Conservation (phyloP, 805 yeast genomes). For the Candida dajiaensis region DNA sequence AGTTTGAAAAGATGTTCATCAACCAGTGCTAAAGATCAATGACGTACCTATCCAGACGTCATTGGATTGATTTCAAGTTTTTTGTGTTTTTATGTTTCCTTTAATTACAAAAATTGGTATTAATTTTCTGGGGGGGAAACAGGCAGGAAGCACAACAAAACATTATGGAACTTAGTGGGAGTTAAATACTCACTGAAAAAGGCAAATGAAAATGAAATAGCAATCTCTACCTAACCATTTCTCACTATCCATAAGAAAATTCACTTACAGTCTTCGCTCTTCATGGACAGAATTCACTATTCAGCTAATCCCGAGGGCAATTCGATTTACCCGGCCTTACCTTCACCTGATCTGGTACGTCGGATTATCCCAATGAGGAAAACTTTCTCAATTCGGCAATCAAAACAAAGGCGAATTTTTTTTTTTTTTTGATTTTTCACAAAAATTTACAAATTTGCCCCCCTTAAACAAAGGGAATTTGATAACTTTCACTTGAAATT, state of each 20-base stretch:
- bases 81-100: not conserved
- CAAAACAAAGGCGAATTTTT: not conserved
- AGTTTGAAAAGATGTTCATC: not conserved
- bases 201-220: too few species aligned
- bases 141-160: too few species aligned
- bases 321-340: not conserved
- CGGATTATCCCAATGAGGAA: not conserved
- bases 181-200: too few species aligned
- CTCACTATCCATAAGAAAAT: too few species aligned
- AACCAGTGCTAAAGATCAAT: not conserved
- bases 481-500: not conserved
- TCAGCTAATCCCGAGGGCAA: not conserved
- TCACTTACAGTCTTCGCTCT: too few species aligned
- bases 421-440: not conserved
- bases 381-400: not conserved
- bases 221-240: too few species aligned
- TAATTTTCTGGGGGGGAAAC: too few species aligned
- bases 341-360: not conserved
- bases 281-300: too few species aligned
- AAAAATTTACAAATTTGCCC: not conserved
- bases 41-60: too few species aligned
- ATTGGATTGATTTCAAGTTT: too few species aligned
- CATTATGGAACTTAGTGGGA: too few species aligned
- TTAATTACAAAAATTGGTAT: too few species aligned
- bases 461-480: not conserved